Conservation (phyloP, 1,284 basidiomycete genomes). For the Heliocybe sulcata region DNA sequence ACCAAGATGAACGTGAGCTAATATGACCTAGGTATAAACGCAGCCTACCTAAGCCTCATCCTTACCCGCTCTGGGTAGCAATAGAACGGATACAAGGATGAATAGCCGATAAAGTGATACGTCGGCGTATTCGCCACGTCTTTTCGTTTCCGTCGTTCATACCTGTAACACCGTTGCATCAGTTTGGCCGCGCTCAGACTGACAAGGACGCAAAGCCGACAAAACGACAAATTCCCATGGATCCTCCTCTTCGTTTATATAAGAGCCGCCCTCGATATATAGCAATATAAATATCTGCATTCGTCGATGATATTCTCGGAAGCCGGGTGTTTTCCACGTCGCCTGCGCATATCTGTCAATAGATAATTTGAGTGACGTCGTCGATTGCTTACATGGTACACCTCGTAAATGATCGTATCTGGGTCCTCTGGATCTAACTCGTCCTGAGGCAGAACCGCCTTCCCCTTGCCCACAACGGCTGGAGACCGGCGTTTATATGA, state of each 20-base stretch:
- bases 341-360: conserved; percentile 32
- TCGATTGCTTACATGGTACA: conserved; percentile 66
- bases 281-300: conserved; percentile 95
- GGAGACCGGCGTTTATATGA: conserved; percentile 60
- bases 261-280: conserved; percentile 94
- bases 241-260: conserved; percentile 86
- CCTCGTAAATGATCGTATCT: conserved; percentile 70
- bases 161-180: conserved; percentile 38
- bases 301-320: conserved; percentile 86
- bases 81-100: conserved; percentile 90
- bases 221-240: conserved; percentile 83
- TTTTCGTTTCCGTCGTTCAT: conserved; percentile 72
- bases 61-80: conserved; percentile 86
- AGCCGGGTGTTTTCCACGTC: conserved; percentile 85
- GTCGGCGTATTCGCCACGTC: conserved; percentile 40
- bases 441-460: conserved; percentile 31
- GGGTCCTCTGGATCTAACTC: conserved; percentile 43
- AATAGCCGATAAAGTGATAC: conserved; percentile 92
- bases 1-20: background rate
- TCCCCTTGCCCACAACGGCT: conserved; percentile 36
- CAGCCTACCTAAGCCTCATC: conserved; percentile 67
- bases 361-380: conserved; percentile 6
- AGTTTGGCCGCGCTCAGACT: background rate
- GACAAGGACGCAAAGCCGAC: conserved; percentile 35
- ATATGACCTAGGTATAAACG: conserved; percentile 10